phyloP scores from a whole-genome alignment of 2,329 filamentous ascomycete species.

The Biscogniauxia marginata region DNA sequence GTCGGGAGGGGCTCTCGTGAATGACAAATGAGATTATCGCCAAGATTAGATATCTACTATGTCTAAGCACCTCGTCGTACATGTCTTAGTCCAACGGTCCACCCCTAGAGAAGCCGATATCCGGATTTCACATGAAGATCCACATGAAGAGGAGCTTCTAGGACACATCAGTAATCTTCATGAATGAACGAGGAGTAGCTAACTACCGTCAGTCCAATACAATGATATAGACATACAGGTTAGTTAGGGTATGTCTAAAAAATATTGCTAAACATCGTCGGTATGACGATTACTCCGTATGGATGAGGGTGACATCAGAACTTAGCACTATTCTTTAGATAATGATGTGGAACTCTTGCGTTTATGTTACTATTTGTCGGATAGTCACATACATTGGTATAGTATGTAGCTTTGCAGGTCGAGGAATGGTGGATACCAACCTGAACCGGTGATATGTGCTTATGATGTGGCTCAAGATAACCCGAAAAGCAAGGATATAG shows the following conservation, averaged over 20 bases:
- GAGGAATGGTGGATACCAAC: neutral
- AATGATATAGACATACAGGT: no score
- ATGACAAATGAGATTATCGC: neutral
- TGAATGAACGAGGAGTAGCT: neutral
- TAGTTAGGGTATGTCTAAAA: neutral
- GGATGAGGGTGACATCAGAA: neutral
- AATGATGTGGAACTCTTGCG: neutral
- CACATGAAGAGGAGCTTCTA: neutral
- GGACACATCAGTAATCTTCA: neutral
- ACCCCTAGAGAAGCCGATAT: neutral
- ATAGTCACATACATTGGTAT: neutral
- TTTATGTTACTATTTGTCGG: neutral
- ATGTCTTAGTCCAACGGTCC: neutral
- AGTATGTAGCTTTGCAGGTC: neutral
- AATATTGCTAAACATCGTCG: neutral
- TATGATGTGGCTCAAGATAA: neutral
- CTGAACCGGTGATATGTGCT: neutral
- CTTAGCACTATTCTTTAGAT: neutral
- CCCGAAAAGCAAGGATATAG: neutral
- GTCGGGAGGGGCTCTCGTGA: neutral
- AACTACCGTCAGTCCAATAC: neutral
- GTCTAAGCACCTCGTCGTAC: neutral
- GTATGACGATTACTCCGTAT: neutral
- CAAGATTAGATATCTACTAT: neutral
- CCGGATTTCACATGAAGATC: neutral